A percentile compares a stretch with the other conserved stretches of the same genome.
phyloP scores from a whole-genome alignment of 805 yeast species.

The Wickerhamomyces bisporus region DNA sequence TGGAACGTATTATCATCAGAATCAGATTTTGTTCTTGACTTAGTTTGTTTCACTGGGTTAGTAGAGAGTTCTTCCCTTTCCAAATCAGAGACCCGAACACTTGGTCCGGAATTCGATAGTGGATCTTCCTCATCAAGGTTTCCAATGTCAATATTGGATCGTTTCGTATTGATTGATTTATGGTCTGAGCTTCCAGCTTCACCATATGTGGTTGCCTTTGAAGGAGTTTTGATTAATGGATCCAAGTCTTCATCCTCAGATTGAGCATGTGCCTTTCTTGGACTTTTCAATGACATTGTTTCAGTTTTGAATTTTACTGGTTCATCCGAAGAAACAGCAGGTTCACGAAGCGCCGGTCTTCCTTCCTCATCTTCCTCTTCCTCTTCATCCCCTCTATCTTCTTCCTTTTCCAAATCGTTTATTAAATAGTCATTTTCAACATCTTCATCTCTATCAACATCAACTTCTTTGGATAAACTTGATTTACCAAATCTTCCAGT shows the following conservation, averaged over 20 bases:
- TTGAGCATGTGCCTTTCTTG: constrained; percentile 3
- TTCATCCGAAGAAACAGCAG: constrained; percentile 1
- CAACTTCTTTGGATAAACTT: constrained; percentile 17
- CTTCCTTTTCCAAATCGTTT: constrained; percentile 8
- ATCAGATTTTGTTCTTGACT: constrained; percentile 5
- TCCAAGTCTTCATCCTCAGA: constrained; percentile 16
- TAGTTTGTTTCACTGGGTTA: too few relatives aligned
- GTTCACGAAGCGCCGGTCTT: too few relatives aligned
- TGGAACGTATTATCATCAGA: constrained; percentile 13
- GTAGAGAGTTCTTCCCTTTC: constrained; percentile 10
- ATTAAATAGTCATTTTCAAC: constrained; percentile 24
- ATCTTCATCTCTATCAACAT: constrained; percentile 8
- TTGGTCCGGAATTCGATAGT: constrained; percentile 5
- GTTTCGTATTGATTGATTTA: neutral
- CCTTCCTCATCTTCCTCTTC: constrained; percentile 7
- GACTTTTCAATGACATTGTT: constrained; percentile 10
- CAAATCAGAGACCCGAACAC: constrained; percentile 1
- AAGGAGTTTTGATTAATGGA: constrained; percentile 10
- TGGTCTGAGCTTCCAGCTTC: neutral
- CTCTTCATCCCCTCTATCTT: too few relatives aligned
- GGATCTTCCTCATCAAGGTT: constrained; percentile 17
- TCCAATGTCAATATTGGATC: neutral
- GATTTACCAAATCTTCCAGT: constrained; percentile 18
- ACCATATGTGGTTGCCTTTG: constrained; percentile 6
- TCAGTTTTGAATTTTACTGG: constrained; percentile 17